Conservation (phyloP, 768 basidiomycete genomes). For the Termitomyces sp. region DNA sequence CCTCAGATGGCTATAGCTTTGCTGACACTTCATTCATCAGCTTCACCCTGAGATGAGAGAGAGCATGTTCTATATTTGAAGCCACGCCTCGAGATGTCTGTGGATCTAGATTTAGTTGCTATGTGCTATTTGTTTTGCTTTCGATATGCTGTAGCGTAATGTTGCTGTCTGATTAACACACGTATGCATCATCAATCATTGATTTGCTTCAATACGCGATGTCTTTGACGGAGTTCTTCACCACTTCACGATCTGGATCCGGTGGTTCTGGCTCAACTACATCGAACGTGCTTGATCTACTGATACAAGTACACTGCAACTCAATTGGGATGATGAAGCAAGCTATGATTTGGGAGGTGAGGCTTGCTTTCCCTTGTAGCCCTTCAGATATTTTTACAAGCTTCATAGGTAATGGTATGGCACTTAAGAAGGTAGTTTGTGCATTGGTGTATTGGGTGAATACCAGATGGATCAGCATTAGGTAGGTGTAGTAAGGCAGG, state of each 20-base stretch:
- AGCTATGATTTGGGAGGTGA: no score
- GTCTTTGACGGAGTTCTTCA: no score
- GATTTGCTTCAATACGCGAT: neutral
- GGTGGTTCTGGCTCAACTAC: neutral
- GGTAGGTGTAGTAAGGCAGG: no score
- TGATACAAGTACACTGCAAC: neutral
- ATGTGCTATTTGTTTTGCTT: neutral
- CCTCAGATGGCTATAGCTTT: neutral
- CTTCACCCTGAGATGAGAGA: conserved; percentile 54
- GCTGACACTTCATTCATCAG: conserved; percentile 20
- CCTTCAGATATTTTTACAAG: no score
- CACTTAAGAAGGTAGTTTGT: no score
- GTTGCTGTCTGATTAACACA: neutral
- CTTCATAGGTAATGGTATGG: no score
- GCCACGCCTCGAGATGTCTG: neutral
- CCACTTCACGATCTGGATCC: no score
- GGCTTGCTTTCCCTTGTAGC: no score
- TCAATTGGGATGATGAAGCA: no score
- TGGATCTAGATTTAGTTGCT: neutral
- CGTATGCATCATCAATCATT: neutral
- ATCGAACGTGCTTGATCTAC: neutral
- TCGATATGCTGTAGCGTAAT: neutral
- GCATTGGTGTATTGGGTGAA: no score
- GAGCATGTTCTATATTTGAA: conserved; percentile 77
- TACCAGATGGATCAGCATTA: no score